Evolutionary conservation across 1,139 yeast genomes (phyloP), one percentile per base, ranked within the genome.

Genomic region (Casaregolazyma suthepensis): DNA sequence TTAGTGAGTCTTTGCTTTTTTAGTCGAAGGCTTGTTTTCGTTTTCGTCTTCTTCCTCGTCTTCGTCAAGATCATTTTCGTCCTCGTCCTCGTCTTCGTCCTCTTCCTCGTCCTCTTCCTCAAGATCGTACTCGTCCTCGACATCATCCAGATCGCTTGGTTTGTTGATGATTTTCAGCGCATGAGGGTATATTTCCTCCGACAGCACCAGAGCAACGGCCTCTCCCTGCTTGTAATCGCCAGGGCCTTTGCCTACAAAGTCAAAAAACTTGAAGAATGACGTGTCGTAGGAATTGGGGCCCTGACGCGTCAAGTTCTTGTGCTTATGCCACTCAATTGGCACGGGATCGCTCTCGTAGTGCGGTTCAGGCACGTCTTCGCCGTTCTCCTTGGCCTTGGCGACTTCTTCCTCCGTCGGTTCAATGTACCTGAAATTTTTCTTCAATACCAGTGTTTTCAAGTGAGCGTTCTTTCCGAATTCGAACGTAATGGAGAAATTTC

Each of bases 111-210:
- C 61, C 26, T 57, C 59, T 17, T 62, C 70, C 6, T 62, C 66
- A 13, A 56, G 63, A 13, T 58, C 66, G 10, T 61, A 67, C 6
- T 59, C 66, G 9, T 62, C 70, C 5, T 61, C 66, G 18, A 59
- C 45, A 29, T 61, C 66, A 29, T 56, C 63, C 10, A 55, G 51
- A 13, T 56, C 62, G 17, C 54, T 63, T 22, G 60, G 61, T 23
- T 57, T 61, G 10, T 64, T 65, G 20, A 55, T 57, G 54, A 66
- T 61, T 54, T 71, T 70, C 26, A 70, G 59, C 1, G 77, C 77
- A 45, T 69, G 69, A 9, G 76, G 76, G 57, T 60, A 73, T 7
- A 73, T 52, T 31, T 72, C 76, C 26, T 71, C 75, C 20, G 68
- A 62, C 22, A 74, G 56, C 12, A 65, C 55, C 52, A 65, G 57